Conservation (phyloP, 208 protist species). For the Leishmania amazonensis region DNA sequence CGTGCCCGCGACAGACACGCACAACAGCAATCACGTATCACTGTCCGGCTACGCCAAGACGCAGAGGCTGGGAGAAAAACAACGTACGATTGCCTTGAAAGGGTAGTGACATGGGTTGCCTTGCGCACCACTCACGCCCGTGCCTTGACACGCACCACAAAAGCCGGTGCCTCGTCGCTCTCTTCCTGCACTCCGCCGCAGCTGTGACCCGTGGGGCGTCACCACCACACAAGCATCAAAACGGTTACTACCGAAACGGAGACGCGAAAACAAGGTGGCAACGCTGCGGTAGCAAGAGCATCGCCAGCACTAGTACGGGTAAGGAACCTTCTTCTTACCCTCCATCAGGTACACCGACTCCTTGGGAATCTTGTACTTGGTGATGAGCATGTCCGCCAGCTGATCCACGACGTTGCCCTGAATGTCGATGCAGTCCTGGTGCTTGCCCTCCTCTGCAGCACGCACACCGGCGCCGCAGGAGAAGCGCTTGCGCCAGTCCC, state of each 20-base stretch:
- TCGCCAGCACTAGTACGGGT: constrained; percentile 24
- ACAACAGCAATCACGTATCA: neutral
- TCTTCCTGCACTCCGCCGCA: neutral
- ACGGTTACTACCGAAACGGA: neutral
- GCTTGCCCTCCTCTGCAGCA: constrained; percentile 57
- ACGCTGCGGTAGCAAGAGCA: neutral
- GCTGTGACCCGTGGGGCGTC: neutral
- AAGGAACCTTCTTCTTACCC: constrained; percentile 78
- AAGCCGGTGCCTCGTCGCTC: neutral
- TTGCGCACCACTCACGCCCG: neutral
- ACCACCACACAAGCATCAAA: neutral
- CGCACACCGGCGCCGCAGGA: constrained; percentile 83
- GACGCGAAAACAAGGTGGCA: neutral
- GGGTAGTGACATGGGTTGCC: neutral
- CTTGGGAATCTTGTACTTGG: constrained; percentile 81
- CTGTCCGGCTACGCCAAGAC: neutral
- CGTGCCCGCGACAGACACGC: neutral
- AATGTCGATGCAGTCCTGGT: constrained; percentile 79
- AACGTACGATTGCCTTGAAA: neutral
- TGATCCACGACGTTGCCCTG: constrained; percentile 76
- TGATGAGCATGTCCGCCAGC: constrained; percentile 75
- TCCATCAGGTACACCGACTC: constrained; percentile 65
- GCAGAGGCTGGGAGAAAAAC: neutral
- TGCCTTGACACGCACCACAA: neutral
- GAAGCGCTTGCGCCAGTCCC: constrained; percentile 87